Percentiles rank a stretch among this genome's conserved stretches.
These are phyloP conservation scores for Suillus variegatus DNA, from an alignment of 768 basidiomycete genomes.

Conservation along the genomic window DNA sequence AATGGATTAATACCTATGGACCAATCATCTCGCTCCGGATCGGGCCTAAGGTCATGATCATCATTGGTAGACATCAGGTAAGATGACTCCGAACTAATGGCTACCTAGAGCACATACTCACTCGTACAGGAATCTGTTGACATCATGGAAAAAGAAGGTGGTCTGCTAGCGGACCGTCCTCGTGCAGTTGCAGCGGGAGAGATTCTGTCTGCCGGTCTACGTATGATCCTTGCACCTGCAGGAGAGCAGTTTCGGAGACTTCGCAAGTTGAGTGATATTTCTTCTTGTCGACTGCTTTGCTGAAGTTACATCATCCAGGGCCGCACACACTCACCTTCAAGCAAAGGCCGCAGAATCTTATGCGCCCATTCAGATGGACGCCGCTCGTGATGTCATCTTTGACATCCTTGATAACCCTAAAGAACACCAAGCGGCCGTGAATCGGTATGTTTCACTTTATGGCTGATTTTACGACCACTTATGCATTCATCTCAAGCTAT, in stretches of 20 bases:
- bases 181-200: constrained; percentile 59
- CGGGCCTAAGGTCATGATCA: constrained; percentile 38
- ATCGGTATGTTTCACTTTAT: constrained; percentile 41
- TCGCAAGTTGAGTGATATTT: constrained; percentile 42
- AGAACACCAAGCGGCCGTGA: constrained; percentile 56
- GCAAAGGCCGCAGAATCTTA: constrained; percentile 52
- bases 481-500: constrained; percentile 19
- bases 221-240: constrained; percentile 54
- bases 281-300: not conserved
- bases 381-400: constrained; percentile 31
- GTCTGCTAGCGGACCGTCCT: constrained; percentile 55
- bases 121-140: constrained; percentile 53
- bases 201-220: constrained; percentile 58
- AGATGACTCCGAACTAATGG: not conserved
- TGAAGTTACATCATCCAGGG: constrained; percentile 33
- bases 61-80: constrained; percentile 40
- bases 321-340: constrained; percentile 60
- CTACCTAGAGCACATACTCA: not conserved
- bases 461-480: constrained; percentile 43
- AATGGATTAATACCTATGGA: constrained; percentile 62
- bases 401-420: constrained; percentile 34
- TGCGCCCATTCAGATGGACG: constrained; percentile 46
- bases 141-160: constrained; percentile 69
- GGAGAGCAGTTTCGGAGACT: constrained; percentile 64
- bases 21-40: constrained; percentile 58